phyloP scores from a whole-genome alignment of 495 filamentous ascomycete species.

The Xylona heveae region DNA sequence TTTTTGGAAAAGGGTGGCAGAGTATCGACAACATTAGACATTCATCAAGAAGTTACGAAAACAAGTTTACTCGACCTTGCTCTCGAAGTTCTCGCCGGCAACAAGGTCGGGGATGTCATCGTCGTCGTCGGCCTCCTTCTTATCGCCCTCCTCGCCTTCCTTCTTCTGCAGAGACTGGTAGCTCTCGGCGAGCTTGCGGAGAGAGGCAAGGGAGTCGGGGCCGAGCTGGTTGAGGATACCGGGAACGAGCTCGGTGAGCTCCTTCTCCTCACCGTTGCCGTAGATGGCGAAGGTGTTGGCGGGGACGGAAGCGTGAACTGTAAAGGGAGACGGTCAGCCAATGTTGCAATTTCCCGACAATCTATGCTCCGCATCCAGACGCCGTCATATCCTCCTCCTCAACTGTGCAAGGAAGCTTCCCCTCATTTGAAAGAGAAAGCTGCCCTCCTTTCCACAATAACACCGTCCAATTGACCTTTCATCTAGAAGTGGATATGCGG shows the following conservation, averaged over 20 bases:
- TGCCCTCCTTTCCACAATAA: too few species aligned
- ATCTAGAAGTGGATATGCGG: constrained; percentile 1
- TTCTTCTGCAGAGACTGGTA: constrained; percentile 99
- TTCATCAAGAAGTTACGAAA: constrained; percentile 1
- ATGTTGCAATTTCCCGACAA: too few species aligned
- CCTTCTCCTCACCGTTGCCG: constrained; percentile 96
- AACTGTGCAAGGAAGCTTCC: too few species aligned
- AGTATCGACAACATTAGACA: too few species aligned
- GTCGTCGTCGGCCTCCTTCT: constrained; percentile 60
- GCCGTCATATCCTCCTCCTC: too few species aligned
- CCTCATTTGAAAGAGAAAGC: too few species aligned
- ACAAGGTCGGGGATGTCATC: constrained; percentile 92
- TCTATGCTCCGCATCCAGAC: too few species aligned
- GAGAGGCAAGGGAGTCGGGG: constrained; percentile 89
- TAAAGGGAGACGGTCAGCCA: too few species aligned
- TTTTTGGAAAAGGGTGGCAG: too few species aligned
- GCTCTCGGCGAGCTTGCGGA: constrained; percentile 95
- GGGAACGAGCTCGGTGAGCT: constrained; percentile 96
- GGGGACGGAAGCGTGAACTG: constrained; percentile 90
- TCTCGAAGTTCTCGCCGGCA: constrained; percentile 90
- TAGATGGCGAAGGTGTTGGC: constrained; percentile 99
- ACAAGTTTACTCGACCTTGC: constrained; percentile 57
- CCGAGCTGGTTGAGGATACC: constrained; percentile 99
- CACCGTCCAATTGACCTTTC: too few species aligned
- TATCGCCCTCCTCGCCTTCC: constrained; percentile 47